Conservation (phyloP, 1,284 basidiomycete genomes). For the Austropuccinia psidii region DNA sequence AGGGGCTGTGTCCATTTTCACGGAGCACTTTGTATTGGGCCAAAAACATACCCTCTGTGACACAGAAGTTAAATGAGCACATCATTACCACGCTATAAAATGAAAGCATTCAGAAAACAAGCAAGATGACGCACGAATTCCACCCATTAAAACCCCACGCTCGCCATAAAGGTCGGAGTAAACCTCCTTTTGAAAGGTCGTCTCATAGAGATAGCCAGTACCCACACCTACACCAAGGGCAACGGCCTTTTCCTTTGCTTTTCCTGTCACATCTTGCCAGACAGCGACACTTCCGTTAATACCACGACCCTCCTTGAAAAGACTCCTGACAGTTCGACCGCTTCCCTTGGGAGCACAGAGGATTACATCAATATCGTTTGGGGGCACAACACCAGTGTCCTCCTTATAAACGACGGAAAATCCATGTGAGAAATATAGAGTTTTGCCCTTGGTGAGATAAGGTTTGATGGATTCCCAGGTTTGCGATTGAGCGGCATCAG, state of each 20-base stretch:
- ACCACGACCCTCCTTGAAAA: constrained; percentile 98
- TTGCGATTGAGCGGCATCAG: constrained; percentile 93
- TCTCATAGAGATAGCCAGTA: constrained; percentile 95
- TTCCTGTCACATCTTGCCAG: constrained; percentile 79
- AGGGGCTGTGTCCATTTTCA: constrained; percentile 94
- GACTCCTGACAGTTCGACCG: constrained; percentile 94
- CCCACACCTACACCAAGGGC: constrained; percentile 92
- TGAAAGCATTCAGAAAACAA: neutral
- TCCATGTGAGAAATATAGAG: constrained; percentile 99
- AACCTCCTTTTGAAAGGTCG: constrained; percentile 98
- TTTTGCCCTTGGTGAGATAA: constrained; percentile 93
- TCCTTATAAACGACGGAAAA: constrained; percentile 99
- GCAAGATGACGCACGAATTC: constrained; percentile 63
- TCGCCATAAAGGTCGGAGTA: constrained; percentile 99
- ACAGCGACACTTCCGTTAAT: constrained; percentile 69
- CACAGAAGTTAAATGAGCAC: neutral
- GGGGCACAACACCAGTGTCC: constrained; percentile 87
- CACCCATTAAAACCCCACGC: constrained; percentile 99
- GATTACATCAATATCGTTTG: constrained; percentile 93
- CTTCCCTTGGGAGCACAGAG: constrained; percentile 99
- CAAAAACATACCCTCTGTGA: constrained; percentile 87
- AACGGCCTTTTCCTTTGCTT: constrained; percentile 94
- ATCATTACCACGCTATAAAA: no score
- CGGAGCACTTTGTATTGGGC: constrained; percentile 99
- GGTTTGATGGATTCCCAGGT: constrained; percentile 84